These are phyloP conservation scores for Phialemoniopsis sp. DNA, from an alignment of 2,329 filamentous ascomycete genomes.

Conservation along the genomic window DNA sequence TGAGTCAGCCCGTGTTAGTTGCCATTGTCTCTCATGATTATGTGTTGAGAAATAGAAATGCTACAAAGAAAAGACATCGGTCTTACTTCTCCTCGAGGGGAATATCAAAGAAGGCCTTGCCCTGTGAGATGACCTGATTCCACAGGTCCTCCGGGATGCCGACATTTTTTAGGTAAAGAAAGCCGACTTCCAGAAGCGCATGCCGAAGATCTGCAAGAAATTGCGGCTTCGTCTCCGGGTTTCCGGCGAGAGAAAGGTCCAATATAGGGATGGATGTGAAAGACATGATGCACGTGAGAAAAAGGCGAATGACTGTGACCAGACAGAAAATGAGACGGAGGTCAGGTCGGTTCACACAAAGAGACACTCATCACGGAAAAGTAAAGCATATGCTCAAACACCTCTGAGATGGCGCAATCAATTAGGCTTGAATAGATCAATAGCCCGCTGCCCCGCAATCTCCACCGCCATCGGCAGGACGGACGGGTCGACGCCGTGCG, in stretches of 20 bases:
- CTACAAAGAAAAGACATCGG: no score
- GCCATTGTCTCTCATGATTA: no score
- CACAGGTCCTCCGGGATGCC: conserved; percentile 66
- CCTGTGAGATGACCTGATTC: conserved; percentile 60
- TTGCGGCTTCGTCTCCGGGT: conserved; percentile 61
- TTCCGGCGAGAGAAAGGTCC: conserved; percentile 63
- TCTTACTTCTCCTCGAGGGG: conserved; percentile 68
- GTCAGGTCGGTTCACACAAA: conserved; percentile 5
- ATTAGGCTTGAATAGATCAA: not conserved
- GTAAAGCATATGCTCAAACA: no score
- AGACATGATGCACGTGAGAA: conserved; percentile 41
- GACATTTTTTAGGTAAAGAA: conserved; percentile 79
- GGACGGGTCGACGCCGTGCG: not conserved
- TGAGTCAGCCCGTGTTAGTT: not conserved
- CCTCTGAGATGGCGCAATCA: not conserved
- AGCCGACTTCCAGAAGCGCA: conserved; percentile 82
- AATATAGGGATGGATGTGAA: conserved; percentile 77
- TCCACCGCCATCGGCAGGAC: not conserved
- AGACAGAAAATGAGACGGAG: not conserved
- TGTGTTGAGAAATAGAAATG: no score
- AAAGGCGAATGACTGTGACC: no score
- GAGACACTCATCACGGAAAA: not conserved
- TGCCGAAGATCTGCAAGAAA: conserved; percentile 70
- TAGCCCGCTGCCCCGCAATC: conserved; percentile 8
- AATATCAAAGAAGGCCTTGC: conserved; percentile 72